Evolutionary conservation across 768 basidiomycete species (phyloP), one percentile per base, ranked within the genome.

Genomic region (Suillus subluteus): DNA sequence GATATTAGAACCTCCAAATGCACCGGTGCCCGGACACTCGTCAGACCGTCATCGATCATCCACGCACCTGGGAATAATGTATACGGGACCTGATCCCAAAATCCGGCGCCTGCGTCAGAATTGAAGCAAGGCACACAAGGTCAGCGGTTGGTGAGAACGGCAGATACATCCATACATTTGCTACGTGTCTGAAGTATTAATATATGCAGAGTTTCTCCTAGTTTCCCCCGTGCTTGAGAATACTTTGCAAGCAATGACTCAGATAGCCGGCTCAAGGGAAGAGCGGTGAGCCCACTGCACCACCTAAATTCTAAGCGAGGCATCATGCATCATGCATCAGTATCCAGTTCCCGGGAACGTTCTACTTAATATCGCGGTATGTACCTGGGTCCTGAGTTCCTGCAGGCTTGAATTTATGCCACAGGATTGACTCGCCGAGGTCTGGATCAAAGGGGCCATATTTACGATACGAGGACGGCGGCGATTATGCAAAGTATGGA

Each of bases 371-470:
- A 30, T 55, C 11, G 9, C 9, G 18, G 30, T 11, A 35, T 55
- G 55, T 56, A 56, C 55, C 55, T 56, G 54, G 54, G 26, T 54
- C 54, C 54, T 56, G 32, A 11, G 32, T 54, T 56, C 55, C 55
- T 56, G 32, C 32, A 56, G 55, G 55, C 9, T 12, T 56, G 21
- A 3, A 21, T 12, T 13, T 3, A n/a, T 18, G 32, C 32, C 55
- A 55, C 54, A 32, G 54, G 30, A 18, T 30, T 8, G 8, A 54
- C 26, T 54, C 8, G 16, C 16, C 13, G 6, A 41, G 40, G 4
- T 41, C 12, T 41, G 40, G 13, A 15, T 41, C 4, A 40, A 40
- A 35, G 3, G 32, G 32, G 32, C 5, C 32, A 32, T 32, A 32
- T 9, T 21, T 46, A 46, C n/a, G 5, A 52, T 50, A 23, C 23